Conservation (phyloP, 768 basidiomycete genomes). For the Leucocoprinus sp. region DNA sequence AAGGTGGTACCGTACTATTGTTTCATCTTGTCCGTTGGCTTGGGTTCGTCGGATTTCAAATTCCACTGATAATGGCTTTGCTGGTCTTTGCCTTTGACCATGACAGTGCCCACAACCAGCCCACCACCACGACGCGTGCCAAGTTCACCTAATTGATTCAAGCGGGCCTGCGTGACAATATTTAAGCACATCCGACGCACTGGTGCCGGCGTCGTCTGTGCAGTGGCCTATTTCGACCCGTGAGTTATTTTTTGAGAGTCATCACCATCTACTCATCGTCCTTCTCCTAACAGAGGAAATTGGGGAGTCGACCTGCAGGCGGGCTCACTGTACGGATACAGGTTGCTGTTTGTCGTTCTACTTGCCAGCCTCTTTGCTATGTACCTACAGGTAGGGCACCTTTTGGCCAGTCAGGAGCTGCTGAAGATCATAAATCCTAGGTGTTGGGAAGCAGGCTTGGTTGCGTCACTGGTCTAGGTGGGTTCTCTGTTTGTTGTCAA, state of each 20-base stretch:
- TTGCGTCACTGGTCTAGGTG: conserved; percentile 74
- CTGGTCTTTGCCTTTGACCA: conserved; percentile 16
- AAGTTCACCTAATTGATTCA: conserved; percentile 18
- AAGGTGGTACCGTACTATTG: conserved; percentile 29
- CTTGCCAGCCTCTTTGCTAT: conserved; percentile 78
- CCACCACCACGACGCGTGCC: conserved; percentile 5
- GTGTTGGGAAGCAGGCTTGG: conserved; percentile 76
- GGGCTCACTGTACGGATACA: conserved; percentile 79
- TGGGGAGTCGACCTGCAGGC: conserved; percentile 90
- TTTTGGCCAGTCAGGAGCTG: background rate
- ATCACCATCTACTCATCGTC: background rate
- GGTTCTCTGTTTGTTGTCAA: conserved; percentile 15
- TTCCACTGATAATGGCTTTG: conserved; percentile 19
- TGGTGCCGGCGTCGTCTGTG: conserved; percentile 80
- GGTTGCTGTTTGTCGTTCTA: conserved; percentile 78
- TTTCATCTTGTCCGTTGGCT: conserved; percentile 32
- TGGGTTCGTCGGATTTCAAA: conserved; percentile 30
- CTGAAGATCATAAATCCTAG: conserved; percentile 25
- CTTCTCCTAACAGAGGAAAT: conserved; percentile 48
- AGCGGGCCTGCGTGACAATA: conserved; percentile 23
- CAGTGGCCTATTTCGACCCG: conserved; percentile 88
- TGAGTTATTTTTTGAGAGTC: conserved; percentile 27
- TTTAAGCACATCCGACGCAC: conserved; percentile 55
- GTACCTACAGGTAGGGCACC: conserved; percentile 57
- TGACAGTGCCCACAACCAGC: conserved; percentile 18